Base-by-base conservation (phyloP, 2,329 filamentous ascomycete genomes). In the Tolypocladium amazonense region DNA sequence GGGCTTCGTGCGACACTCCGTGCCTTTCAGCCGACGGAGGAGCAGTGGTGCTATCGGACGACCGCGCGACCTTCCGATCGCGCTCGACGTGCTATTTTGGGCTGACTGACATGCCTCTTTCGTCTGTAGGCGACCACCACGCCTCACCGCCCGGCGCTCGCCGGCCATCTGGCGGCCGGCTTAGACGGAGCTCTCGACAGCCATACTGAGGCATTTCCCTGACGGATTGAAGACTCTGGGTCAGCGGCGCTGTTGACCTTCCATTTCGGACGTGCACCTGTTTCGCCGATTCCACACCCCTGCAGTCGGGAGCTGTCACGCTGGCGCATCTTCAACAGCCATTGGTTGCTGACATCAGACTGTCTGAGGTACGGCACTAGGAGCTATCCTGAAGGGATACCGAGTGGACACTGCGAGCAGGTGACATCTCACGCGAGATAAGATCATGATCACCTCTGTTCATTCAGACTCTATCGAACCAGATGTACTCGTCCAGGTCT, bases 401-500 rank as follows among this genome's bases (percentile, higher is more conserved):
- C 50, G 50, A 53, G 45, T 14, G 35, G 35, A 47, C 14, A 12
- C 43, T 27, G 12, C 11, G 43, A 27, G 1, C 2, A 27, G 25
- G 45, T 15, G 25, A 50, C 12, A 50, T 27, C 3, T 18, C 25
- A 50, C 45, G 15, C 25, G 25, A 45, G 11, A 25, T 23, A 25
- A 45, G 35, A 37, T 37, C 33, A 37, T 3, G 35, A 12, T 33
- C 12, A 4, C 35, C 35, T 37, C 35, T 37, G 11, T 37, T 2
- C 4, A 4, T 27, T 15, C 20, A 1, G 18, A 53, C 47, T 53
- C 47, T 53, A n/a, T 56, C 50, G 33, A 60, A 58, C 54, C 56
- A 62, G 15, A 62, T 60, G 55, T 57, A 38, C 14, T 62, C 60
- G 8, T 58, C 55, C n/a, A 61, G 23, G 12, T 47, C 27, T 20